Conservation (phyloP, 129 eudicot species). For the Artemisia annua region DNA sequence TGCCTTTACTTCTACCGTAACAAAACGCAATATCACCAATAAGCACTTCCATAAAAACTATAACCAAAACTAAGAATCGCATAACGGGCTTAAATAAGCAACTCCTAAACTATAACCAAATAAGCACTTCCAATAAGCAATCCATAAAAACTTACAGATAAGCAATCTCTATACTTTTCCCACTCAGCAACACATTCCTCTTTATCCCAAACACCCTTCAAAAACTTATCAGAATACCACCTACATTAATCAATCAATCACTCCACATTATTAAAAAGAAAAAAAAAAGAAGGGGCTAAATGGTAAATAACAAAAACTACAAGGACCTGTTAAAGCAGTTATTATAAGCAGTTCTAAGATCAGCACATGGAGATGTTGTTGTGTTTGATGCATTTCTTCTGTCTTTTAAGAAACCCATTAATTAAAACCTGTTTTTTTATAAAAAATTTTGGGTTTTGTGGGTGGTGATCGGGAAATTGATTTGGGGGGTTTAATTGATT, state of each 20-base stretch:
- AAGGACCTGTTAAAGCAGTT: constrained; percentile 87
- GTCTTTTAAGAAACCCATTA: constrained; percentile 66
- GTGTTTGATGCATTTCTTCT: constrained; percentile 37
- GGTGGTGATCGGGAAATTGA: not conserved
- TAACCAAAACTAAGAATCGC: too few species aligned
- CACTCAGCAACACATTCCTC: constrained; percentile 90
- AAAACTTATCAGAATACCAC: constrained; percentile 91
- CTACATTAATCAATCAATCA: constrained; percentile 38
- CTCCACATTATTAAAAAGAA: not conserved
- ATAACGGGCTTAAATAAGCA: too few species aligned
- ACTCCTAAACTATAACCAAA: too few species aligned
- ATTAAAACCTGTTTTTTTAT: too few species aligned
- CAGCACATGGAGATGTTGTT: constrained; percentile 83
- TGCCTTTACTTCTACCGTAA: too few species aligned
- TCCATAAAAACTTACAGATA: constrained; percentile 67
- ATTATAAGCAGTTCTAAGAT: constrained; percentile 79
- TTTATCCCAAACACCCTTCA: constrained; percentile 90
- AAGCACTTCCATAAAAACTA: too few species aligned
- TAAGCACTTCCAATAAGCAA: too few species aligned
- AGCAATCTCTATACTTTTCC: constrained; percentile 83
- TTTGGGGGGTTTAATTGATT: not conserved
- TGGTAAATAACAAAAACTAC: not conserved
- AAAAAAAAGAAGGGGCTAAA: not conserved
- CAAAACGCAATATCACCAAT: too few species aligned
- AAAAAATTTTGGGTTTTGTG: too few species aligned